phyloP scores from a whole-genome alignment of 441 rosid genomes.

The Kokia cookei region DNA sequence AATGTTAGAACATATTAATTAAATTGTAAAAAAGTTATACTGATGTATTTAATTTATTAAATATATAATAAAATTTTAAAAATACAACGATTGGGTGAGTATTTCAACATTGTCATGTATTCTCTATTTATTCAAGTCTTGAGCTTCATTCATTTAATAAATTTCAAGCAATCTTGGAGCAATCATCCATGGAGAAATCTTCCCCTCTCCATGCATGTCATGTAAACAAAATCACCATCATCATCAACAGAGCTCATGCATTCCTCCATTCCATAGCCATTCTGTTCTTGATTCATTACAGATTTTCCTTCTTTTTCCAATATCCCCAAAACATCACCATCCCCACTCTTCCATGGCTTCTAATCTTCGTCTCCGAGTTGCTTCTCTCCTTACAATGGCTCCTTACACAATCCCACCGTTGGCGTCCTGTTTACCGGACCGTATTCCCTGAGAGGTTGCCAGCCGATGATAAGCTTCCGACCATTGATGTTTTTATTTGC shows the following conservation, averaged over 20 bases:
- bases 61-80: too few relatives aligned
- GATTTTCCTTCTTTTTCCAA: constrained; percentile 22
- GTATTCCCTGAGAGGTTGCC: constrained; percentile 32
- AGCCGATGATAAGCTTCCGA: background rate
- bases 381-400: constrained; percentile 28
- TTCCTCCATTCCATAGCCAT: constrained; percentile 25
- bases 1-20: too few relatives aligned
- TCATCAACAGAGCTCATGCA: constrained; percentile 20
- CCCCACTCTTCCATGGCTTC: constrained; percentile 8
- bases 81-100: too few relatives aligned
- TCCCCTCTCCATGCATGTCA: constrained; percentile 27
- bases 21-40: too few relatives aligned
- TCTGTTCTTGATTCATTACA: constrained; percentile 21
- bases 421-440: constrained; percentile 25
- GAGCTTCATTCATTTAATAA: background rate
- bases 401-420: constrained; percentile 11
- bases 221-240: constrained; percentile 5
- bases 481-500: constrained; percentile 12
- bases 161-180: background rate
- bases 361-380: constrained; percentile 30
- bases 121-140: background rate
- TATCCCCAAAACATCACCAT: background rate
- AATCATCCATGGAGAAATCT: constrained; percentile 11
- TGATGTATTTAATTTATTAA: too few relatives aligned
- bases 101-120: too few relatives aligned